Conservation (phyloP, 2,329 filamentous ascomycete species). For the Botryosphaeria dothidea region DNA sequence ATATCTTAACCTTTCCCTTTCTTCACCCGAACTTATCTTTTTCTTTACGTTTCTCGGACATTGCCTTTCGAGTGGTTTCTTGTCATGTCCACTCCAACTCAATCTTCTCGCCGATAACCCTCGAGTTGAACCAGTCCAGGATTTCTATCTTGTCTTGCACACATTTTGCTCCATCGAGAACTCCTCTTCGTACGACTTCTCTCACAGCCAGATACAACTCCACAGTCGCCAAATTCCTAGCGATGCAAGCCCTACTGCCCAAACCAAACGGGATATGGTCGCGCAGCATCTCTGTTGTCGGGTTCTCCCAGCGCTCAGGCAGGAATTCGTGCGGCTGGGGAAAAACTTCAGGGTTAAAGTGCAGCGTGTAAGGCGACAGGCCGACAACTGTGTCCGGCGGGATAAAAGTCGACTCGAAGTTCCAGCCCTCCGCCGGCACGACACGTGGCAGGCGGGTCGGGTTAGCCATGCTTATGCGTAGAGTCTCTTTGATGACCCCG, state of each 20-base stretch:
- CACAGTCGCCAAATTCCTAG: slow-evolving; percentile 32
- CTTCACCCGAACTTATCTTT: neutral
- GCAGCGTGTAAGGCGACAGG: slow-evolving; percentile 29
- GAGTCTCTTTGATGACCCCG: slow-evolving; percentile 34
- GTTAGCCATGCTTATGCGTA: slow-evolving; percentile 34
- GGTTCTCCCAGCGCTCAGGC: slow-evolving; percentile 32
- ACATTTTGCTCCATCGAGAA: slow-evolving; percentile 46
- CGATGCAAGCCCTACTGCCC: slow-evolving; percentile 34
- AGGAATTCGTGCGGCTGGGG: slow-evolving; percentile 25
- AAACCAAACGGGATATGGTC: slow-evolving; percentile 34
- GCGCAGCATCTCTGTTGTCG: slow-evolving; percentile 34
- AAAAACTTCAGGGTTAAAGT: slow-evolving; percentile 29
- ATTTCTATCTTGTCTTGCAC: slow-evolving; percentile 48
- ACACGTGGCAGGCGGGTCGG: slow-evolving; percentile 28
- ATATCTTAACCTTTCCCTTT: neutral
- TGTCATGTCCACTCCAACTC: slow-evolving; percentile 30
- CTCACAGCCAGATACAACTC: slow-evolving; percentile 36
- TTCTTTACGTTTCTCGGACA: neutral
- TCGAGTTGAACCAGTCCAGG: slow-evolving; percentile 59
- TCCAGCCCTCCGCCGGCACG: slow-evolving; percentile 18
- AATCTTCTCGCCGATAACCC: slow-evolving; percentile 52
- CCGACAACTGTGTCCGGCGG: slow-evolving; percentile 29
- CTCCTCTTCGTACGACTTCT: slow-evolving; percentile 44
- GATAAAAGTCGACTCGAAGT: slow-evolving; percentile 26
- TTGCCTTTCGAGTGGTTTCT: neutral